These are phyloP conservation scores for Marvania coccoides DNA, from an alignment of 139 green algal genomes.

Conservation along the genomic window DNA sequence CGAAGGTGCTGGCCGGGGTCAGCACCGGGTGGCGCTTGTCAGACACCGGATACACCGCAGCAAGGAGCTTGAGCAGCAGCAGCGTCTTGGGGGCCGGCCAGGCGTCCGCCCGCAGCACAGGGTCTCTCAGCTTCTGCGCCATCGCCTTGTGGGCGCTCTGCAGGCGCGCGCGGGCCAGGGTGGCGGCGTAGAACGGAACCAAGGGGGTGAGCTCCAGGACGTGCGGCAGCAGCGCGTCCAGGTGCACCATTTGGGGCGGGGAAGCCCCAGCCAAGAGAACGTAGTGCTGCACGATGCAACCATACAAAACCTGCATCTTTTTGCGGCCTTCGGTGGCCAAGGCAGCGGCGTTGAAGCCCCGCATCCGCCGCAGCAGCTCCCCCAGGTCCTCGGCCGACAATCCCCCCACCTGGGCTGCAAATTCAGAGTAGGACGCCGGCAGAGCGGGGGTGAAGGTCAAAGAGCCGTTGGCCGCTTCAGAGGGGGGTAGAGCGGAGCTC, in stretches of 20 bases:
- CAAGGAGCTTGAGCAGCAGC: constrained; percentile 79
- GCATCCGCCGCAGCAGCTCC: constrained; percentile 62
- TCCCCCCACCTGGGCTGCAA: constrained; percentile 41
- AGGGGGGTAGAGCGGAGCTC: background rate
- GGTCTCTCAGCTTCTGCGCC: constrained; percentile 21
- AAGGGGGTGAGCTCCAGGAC: constrained; percentile 52
- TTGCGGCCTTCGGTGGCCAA: constrained; percentile 63
- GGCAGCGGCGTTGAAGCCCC: constrained; percentile 55
- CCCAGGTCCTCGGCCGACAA: constrained; percentile 47
- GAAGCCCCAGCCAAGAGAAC: constrained; percentile 45
- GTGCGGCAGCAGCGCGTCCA: constrained; percentile 61
- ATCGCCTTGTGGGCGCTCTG: constrained; percentile 28
- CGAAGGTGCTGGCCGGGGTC: constrained; percentile 61
- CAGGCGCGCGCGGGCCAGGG: constrained; percentile 71
- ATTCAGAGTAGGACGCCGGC: constrained; percentile 62
- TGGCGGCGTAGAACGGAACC: constrained; percentile 86
- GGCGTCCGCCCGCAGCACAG: constrained; percentile 1
- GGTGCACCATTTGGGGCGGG: constrained; percentile 39
- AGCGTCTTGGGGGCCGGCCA: constrained; percentile 48
- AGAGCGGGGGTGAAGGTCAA: constrained; percentile 74
- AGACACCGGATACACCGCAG: constrained; percentile 66
- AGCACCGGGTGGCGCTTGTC: constrained; percentile 80
- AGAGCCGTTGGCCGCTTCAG: constrained; percentile 1
- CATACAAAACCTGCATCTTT: constrained; percentile 82
- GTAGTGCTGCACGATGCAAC: constrained; percentile 89